A percentile compares a stretch with the other conserved stretches of the same genome.
Conservation (phyloP, 257 asterid species). For the Ballota nigra region DNA sequence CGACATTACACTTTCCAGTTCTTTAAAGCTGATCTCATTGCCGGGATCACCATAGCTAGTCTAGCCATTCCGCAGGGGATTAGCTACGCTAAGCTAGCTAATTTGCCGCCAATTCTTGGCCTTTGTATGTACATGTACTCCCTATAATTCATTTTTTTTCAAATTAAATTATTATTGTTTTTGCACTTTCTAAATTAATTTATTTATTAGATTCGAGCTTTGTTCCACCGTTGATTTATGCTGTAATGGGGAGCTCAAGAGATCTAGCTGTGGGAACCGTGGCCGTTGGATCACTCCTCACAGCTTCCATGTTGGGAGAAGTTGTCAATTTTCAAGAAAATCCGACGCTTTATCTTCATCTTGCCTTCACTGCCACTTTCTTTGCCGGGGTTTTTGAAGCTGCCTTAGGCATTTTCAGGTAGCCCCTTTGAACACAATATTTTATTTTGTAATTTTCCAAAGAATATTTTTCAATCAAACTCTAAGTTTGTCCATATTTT, state of each 20-base stretch:
- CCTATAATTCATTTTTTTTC: background rate
- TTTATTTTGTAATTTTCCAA: too few species aligned
- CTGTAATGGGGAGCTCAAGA: constrained; percentile 87
- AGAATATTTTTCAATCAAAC: too few species aligned
- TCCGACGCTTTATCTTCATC: constrained; percentile 65
- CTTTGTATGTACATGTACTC: constrained; percentile 49
- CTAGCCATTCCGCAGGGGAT: constrained; percentile 97
- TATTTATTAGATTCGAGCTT: constrained; percentile 65
- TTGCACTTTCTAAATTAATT: too few species aligned
- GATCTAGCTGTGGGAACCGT: constrained; percentile 93
- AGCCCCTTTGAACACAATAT: too few species aligned
- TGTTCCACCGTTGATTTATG: constrained; percentile 78
- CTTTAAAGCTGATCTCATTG: constrained; percentile 68
- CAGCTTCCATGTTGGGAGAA: constrained; percentile 59
- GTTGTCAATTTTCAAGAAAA: constrained; percentile 51
- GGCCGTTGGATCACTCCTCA: constrained; percentile 80
- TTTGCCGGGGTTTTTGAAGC: constrained; percentile 77
- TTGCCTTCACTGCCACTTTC: constrained; percentile 83
- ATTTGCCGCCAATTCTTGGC: constrained; percentile 91
- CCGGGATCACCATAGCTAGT: constrained; percentile 97
- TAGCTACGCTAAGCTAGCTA: constrained; percentile 90
- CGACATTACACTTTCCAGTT: constrained; percentile 53
- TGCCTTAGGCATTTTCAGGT: constrained; percentile 75
- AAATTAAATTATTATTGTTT: too few species aligned
- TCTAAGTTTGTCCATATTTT: too few species aligned